phyloP scores from a whole-genome alignment of 208 protist species.

The Acanthamoeba triangularis region DNA sequence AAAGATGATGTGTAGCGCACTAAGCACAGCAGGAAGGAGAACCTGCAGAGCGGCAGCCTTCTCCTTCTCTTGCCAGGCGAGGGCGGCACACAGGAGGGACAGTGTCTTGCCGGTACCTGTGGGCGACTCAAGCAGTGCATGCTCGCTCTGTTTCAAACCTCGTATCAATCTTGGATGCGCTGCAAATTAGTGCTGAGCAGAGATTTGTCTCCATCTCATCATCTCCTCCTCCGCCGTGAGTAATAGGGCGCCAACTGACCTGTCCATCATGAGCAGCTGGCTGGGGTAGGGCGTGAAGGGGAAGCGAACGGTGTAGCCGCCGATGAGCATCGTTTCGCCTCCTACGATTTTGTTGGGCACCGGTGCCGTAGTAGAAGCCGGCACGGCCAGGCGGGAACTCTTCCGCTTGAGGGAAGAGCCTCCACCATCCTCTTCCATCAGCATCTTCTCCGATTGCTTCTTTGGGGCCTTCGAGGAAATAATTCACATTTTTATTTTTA shows the following conservation, averaged over 20 bases:
- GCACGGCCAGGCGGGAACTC: too few relatives aligned
- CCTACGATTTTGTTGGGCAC: neutral
- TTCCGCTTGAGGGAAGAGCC: neutral
- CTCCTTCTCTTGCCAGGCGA: conserved; percentile 94
- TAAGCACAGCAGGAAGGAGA: too few relatives aligned
- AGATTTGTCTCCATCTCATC: neutral
- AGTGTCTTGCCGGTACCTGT: conserved; percentile 99
- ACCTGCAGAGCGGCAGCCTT: conserved; percentile 40
- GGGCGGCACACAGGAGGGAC: conserved; percentile 96
- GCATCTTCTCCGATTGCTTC: neutral
- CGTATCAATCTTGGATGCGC: conserved; percentile 75
- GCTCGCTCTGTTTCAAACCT: conserved; percentile 85
- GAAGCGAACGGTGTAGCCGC: conserved; percentile 90
- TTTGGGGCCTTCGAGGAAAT: neutral
- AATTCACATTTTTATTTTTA: neutral
- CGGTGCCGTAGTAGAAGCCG: too few relatives aligned
- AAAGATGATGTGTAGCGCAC: neutral
- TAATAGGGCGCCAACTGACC: too few relatives aligned
- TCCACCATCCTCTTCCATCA: neutral
- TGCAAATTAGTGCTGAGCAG: neutral
- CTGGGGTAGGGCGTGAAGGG: conserved; percentile 96
- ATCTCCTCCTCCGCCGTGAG: too few relatives aligned
- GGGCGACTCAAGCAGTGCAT: conserved; percentile 98
- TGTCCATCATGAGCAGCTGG: conserved; percentile 98
- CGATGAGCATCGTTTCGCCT: conserved; percentile 74